Evolutionary conservation across 202 grass and related monocot genomes (phyloP), one percentile per base, ranked within the genome.

Genomic region (Brachypodium distachyon): DNA sequence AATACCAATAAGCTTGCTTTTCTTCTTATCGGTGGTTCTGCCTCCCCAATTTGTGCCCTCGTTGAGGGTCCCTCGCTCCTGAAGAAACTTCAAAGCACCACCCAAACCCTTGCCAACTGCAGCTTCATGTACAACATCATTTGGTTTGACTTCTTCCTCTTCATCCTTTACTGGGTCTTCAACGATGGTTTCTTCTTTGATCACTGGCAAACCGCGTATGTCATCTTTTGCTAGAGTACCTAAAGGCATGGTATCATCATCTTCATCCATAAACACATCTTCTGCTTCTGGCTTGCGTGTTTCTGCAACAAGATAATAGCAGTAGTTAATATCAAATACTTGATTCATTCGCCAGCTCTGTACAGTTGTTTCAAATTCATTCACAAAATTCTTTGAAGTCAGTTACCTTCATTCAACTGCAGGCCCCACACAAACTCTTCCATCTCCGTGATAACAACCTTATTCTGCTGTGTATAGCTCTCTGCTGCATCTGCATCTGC

Each of bases 181-280:
- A 50, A 57, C 52, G 13, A 29, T 27, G 66, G 41, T 50, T 29
- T 72, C 86, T 69, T 88, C 88, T 73, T 80, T 70, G 66, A 92
- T 63, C 22, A 82, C 71, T 60, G 80, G 54, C 77, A 72, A 82
- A 31, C 49, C 70, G 53, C 25, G 74, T 18, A 51, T 50, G 41
- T 88, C 89, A 53, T 66, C 82, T 86, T 90, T 81, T 78, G 79
- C 70, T 78, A 69, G 46, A 61, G 61, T 47, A 63, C 77, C 73
- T 81, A 68, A 48, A 55, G 78, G 57, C 73, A 82, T 78, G 6
- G 74, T 73, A 73, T 83, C 82, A 10, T 91, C 87, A 55, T 94
- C 87, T 36, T 91, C 87, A 77, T 98, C 95, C 95, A 95, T 98
- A 79, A 92, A 94, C 61, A 98, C 91, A 77, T 88, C 82, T 70